These are phyloP conservation scores for Talaromyces nanjingensis DNA, from an alignment of 495 filamentous ascomycete genomes.

Conservation along the genomic window DNA sequence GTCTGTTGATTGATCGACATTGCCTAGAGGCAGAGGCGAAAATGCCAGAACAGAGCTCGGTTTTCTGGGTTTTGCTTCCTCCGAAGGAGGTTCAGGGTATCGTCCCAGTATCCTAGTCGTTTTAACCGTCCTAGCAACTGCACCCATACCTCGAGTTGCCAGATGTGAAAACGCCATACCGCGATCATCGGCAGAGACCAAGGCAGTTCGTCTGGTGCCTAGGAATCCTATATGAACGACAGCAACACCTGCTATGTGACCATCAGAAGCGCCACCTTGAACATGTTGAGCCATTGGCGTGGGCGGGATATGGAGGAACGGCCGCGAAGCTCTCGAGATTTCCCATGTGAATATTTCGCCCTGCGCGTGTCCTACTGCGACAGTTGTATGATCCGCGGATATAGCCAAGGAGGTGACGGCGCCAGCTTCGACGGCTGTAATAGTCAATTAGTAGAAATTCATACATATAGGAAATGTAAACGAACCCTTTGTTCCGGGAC, in stretches of 20 bases:
- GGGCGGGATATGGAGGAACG: conserved; percentile 83
- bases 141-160: conserved; percentile 82
- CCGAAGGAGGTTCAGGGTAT: conserved; percentile 60
- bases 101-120: conserved; percentile 85
- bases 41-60: conserved; percentile 95
- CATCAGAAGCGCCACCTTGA: conserved; percentile 44
- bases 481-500: conserved; percentile 86
- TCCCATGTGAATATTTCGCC: conserved; percentile 98
- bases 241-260: conserved; percentile 68
- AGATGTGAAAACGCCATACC: conserved; percentile 99
- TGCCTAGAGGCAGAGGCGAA: conserved; percentile 82
- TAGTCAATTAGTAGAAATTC: conserved; percentile 9
- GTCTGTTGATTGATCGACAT: conserved; percentile 83
- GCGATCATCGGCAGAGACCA: conserved; percentile 93
- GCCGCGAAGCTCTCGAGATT: conserved; percentile 66
- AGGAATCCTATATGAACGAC: conserved; percentile 90
- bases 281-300: conserved; percentile 60
- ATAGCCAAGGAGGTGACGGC: conserved; percentile 80
- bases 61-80: conserved; percentile 63
- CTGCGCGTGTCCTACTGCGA: conserved; percentile 82
- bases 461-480: conserved; percentile 1
- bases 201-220: conserved; percentile 87
- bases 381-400: conserved; percentile 86
- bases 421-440: conserved; percentile 78
- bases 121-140: conserved; percentile 78